phyloP scores from a whole-genome alignment of 495 filamentous ascomycete species.

The Bryoglossum gracile region DNA sequence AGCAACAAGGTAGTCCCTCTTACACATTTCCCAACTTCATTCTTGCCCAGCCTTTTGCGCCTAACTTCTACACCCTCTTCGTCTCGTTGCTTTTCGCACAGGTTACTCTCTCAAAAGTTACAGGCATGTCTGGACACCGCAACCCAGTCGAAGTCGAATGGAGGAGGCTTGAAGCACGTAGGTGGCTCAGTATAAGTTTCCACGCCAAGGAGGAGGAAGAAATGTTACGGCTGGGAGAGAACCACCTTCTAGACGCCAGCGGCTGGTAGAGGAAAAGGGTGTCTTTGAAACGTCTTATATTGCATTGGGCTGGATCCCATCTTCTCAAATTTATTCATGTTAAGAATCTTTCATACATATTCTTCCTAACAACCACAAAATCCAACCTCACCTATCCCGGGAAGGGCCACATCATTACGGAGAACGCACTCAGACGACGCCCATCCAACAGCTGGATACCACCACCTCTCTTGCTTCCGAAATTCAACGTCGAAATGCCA shows the following conservation, averaged over 20 bases:
- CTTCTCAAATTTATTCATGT: background rate
- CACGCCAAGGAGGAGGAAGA: background rate
- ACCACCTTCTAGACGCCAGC: background rate
- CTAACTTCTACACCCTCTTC: background rate
- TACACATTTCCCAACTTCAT: background rate
- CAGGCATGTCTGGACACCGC: background rate
- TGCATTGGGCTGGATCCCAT: background rate
- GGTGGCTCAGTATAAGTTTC: background rate
- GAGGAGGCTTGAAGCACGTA: background rate
- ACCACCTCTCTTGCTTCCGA: background rate
- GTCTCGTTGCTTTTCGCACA: background rate
- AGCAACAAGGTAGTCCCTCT: background rate
- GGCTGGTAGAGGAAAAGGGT: background rate
- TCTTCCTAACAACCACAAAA: background rate
- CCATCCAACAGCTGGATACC: conserved; percentile 8
- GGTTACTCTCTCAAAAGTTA: background rate
- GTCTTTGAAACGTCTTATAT: conserved; percentile 1
- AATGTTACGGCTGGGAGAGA: background rate
- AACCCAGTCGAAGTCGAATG: background rate
- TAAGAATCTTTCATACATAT: background rate
- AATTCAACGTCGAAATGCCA: conserved; percentile 7
- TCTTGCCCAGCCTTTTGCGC: background rate
- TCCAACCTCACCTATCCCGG: background rate
- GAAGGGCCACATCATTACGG: background rate
- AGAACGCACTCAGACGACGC: conserved; percentile 8